Evolutionary conservation across 2,329 filamentous ascomycete species (phyloP).

Genomic region (Alternaria conjuncta): DNA sequence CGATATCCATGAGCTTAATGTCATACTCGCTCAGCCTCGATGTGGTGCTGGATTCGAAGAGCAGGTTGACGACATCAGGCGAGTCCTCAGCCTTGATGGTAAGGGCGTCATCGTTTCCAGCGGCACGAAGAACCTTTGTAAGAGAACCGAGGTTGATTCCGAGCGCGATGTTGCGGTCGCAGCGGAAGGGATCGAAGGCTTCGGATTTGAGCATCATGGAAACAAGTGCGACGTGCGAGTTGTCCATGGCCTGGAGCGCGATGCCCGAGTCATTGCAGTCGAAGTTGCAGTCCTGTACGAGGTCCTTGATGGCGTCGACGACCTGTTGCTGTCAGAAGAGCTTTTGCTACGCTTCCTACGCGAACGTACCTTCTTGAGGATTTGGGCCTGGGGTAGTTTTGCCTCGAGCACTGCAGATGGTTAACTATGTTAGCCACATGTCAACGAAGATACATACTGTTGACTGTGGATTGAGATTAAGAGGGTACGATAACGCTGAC

Average conservation of each 20-base stretch:
- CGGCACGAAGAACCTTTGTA: constrained; percentile 95
- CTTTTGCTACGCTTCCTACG: background rate
- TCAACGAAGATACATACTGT: constrained; percentile 22
- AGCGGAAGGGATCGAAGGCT: constrained; percentile 92
- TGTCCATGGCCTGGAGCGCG: constrained; percentile 99
- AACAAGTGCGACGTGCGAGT: constrained; percentile 97
- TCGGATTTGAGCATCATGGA: constrained; percentile 99
- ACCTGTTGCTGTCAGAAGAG: constrained; percentile 63
- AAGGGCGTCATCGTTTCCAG: constrained; percentile 91
- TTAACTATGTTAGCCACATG: constrained; percentile 23
- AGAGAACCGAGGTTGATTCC: constrained; percentile 96
- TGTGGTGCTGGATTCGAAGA: constrained; percentile 88
- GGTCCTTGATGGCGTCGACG: constrained; percentile 98
- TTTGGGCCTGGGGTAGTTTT: constrained; percentile 89
- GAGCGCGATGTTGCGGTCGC: constrained; percentile 97
- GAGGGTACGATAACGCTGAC: background rate
- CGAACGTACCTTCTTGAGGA: constrained; percentile 86
- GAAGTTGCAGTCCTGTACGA: constrained; percentile 99
- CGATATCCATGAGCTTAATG: constrained; percentile 99
- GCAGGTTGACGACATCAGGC: constrained; percentile 91
- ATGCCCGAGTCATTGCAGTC: constrained; percentile 99
- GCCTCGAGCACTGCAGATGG: constrained; percentile 81
- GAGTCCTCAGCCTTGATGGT: constrained; percentile 98
- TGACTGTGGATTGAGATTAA: constrained; percentile 12
- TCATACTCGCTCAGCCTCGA: constrained; percentile 98